Evolutionary conservation across 2,329 filamentous ascomycete species (phyloP).

Genomic region (Colletotrichum costaricense): DNA sequence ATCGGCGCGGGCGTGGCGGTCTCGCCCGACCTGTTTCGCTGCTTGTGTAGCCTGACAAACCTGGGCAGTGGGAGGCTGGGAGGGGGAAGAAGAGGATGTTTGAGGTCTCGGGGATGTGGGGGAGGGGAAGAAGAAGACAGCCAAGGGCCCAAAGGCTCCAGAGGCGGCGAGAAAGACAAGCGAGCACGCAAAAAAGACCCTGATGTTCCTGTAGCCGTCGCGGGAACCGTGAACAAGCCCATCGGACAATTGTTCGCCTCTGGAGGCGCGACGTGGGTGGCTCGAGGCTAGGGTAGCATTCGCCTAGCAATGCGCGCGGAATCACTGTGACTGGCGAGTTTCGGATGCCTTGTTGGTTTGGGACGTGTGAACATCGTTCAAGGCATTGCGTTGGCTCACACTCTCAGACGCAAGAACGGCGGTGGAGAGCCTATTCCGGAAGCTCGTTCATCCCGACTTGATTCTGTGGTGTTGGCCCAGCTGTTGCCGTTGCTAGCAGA

Average conservation of each 20-base stretch:
- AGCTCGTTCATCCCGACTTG: neutral
- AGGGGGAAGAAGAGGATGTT: neutral
- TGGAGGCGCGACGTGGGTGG: neutral
- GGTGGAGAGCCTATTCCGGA: neutral
- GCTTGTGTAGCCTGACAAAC: neutral
- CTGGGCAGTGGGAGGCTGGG: no score
- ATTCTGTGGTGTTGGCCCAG: neutral
- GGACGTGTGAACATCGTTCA: constrained; percentile 7
- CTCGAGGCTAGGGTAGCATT: neutral
- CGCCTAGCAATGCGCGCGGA: neutral
- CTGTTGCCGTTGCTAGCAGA: neutral
- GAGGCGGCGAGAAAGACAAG: neutral
- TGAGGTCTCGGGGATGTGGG: neutral
- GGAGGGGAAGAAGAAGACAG: neutral
- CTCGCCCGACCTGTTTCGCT: constrained; percentile 10
- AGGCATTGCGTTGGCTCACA: constrained; percentile 3
- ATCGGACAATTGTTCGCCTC: constrained; percentile 2
- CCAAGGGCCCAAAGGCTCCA: neutral
- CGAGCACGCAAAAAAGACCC: neutral
- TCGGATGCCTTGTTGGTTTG: constrained; percentile 10
- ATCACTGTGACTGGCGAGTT: constrained; percentile 1
- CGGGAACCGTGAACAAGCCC: neutral
- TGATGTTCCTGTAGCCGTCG: neutral
- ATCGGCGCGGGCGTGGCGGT: constrained; percentile 5
- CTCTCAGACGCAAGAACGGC: neutral